Conservation (phyloP, 192 early-diverging fungal genomes). For the Backusella circina region DNA sequence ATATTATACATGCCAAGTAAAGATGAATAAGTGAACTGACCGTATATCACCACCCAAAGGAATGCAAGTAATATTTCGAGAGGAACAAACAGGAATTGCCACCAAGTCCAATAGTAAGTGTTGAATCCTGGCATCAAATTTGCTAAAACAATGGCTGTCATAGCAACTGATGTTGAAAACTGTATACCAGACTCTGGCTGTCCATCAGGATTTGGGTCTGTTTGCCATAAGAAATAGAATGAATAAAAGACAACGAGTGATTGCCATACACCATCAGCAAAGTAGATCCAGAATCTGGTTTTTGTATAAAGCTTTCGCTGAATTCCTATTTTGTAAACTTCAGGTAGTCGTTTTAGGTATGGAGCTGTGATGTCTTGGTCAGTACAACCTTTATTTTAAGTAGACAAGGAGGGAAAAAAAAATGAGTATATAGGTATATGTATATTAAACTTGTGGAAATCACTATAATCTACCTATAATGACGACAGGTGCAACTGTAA, state of each 20-base stretch:
- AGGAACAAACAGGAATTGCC: constrained; percentile 61
- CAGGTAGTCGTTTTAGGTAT: constrained; percentile 54
- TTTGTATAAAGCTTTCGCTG: constrained; percentile 78
- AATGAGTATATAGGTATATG: background rate
- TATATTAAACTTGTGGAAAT: background rate
- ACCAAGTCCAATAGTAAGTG: constrained; percentile 84
- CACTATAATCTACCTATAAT: constrained; percentile 47
- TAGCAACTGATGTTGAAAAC: constrained; percentile 78
- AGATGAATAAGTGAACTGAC: constrained; percentile 49
- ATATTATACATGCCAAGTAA: constrained; percentile 67
- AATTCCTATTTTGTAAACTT: constrained; percentile 83
- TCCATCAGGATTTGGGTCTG: constrained; percentile 50
- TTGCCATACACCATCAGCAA: constrained; percentile 91
- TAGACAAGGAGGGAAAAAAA: background rate
- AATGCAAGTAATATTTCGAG: constrained; percentile 67
- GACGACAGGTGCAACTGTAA: constrained; percentile 65
- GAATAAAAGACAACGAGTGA: constrained; percentile 84
- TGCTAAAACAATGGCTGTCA: constrained; percentile 74
- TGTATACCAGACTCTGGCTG: constrained; percentile 53
- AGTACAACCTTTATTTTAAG: constrained; percentile 37
- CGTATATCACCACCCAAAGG: constrained; percentile 65
- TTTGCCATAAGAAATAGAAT: constrained; percentile 60
- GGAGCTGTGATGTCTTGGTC: constrained; percentile 71
- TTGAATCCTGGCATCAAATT: constrained; percentile 78
- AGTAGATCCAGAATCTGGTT: constrained; percentile 81